Percentiles rank a stretch among this genome's conserved stretches.
These are phyloP conservation scores for Erythrobasidium hasegawianum DNA, from an alignment of 1,284 basidiomycete species.

Conservation along the genomic window DNA sequence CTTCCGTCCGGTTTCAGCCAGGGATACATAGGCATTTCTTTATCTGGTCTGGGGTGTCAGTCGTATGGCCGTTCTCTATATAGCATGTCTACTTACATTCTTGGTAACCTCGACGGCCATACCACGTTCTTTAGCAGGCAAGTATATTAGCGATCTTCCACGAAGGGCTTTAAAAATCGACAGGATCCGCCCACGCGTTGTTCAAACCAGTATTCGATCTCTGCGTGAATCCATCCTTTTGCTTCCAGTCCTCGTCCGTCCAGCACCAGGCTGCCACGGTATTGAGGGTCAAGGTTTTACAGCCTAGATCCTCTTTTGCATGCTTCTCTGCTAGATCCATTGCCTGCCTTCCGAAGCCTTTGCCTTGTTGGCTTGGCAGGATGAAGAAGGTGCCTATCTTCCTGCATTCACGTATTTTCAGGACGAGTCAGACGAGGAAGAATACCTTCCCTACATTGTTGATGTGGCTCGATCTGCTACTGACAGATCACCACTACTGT, in stretches of 20 bases:
- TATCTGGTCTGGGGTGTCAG: background rate
- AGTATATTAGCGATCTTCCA: too few relatives aligned
- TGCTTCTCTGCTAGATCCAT: conserved; percentile 18
- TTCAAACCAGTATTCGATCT: background rate
- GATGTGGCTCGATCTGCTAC: conserved; percentile 20
- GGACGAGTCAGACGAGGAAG: too few relatives aligned
- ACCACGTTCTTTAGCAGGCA: conserved; percentile 20
- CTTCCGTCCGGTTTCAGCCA: background rate
- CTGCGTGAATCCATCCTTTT: conserved; percentile 6
- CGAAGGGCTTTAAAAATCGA: too few relatives aligned
- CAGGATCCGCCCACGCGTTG: conserved; percentile 11
- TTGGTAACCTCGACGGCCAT: conserved; percentile 9
- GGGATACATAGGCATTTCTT: background rate
- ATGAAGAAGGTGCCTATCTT: conserved; percentile 29
- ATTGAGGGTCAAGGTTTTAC: conserved; percentile 16
- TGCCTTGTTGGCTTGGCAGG: conserved; percentile 23
- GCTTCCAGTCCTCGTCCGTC: conserved; percentile 15
- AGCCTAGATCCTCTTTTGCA: conserved; percentile 23
- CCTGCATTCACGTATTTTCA: too few relatives aligned
- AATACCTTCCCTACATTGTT: conserved; percentile 3
- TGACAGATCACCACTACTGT: conserved; percentile 16
- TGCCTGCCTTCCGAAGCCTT: conserved; percentile 17
- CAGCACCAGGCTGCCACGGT: conserved; percentile 11
- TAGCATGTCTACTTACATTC: conserved; percentile 2
- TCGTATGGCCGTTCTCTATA: background rate